Conservation (phyloP, 768 basidiomycete species). For the Trametes maxima region DNA sequence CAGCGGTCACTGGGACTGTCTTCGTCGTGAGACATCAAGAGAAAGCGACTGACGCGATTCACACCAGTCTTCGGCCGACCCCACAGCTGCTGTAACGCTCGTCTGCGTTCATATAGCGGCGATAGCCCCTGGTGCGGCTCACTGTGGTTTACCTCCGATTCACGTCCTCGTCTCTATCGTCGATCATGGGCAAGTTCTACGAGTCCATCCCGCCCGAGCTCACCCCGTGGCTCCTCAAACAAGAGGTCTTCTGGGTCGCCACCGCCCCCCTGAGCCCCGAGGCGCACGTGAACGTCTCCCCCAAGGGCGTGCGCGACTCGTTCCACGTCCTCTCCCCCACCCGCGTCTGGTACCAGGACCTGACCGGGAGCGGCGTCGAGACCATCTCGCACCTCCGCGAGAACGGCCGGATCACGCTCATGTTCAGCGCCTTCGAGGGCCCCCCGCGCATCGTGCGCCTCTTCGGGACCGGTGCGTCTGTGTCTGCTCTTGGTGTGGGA, state of each 20-base stretch:
- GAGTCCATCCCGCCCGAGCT: constrained; percentile 57
- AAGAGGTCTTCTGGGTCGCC: constrained; percentile 75
- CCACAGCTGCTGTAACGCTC: too few relatives aligned
- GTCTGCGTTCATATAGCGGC: too few relatives aligned
- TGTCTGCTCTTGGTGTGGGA: too few relatives aligned
- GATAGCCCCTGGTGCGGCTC: too few relatives aligned
- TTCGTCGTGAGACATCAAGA: too few relatives aligned
- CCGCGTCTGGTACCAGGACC: constrained; percentile 73
- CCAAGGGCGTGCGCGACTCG: constrained; percentile 61
- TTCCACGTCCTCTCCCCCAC: constrained; percentile 60
- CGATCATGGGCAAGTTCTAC: constrained; percentile 57
- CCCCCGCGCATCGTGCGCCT: constrained; percentile 60
- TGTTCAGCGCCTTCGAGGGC: constrained; percentile 65
- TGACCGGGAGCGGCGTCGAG: constrained; percentile 68
- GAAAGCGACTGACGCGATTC: too few relatives aligned
- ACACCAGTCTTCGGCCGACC: too few relatives aligned
- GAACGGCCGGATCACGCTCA: constrained; percentile 61
- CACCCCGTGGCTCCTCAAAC: constrained; percentile 57
- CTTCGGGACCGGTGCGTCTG: constrained; percentile 54
- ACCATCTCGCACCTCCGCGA: constrained; percentile 65
- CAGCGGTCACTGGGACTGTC: too few relatives aligned
- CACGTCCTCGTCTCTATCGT: too few relatives aligned
- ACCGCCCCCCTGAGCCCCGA: constrained; percentile 58
- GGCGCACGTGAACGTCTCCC: constrained; percentile 69
- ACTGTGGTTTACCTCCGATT: too few relatives aligned